phyloP scores from a whole-genome alignment of 768 basidiomycete genomes.

The Tylopilus sp. region DNA sequence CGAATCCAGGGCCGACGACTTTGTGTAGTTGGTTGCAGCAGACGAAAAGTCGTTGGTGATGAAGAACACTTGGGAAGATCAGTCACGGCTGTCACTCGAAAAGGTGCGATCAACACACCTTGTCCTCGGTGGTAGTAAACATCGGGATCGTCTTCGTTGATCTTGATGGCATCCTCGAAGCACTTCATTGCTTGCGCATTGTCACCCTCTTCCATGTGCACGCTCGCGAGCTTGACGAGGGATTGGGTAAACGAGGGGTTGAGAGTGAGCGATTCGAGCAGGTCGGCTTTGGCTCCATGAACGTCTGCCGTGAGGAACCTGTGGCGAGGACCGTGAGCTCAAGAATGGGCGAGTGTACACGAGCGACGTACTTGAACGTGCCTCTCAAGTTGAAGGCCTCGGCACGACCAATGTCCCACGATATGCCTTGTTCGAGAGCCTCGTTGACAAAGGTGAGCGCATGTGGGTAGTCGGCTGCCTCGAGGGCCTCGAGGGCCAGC shows the following conservation, averaged over 20 bases:
- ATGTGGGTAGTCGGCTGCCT: constrained; percentile 81
- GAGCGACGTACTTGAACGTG: constrained; percentile 79
- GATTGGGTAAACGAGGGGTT: constrained; percentile 75
- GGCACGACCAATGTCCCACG: constrained; percentile 68
- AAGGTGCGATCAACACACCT: constrained; percentile 41
- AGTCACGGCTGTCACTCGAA: not conserved
- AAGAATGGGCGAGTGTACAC: not conserved
- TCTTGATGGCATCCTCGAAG: constrained; percentile 84
- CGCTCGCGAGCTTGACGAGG: constrained; percentile 94
- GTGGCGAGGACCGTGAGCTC: not conserved
- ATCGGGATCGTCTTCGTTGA: constrained; percentile 85
- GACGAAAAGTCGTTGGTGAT: constrained; percentile 87
- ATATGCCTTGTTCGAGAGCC: constrained; percentile 82
- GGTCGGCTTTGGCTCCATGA: constrained; percentile 75
- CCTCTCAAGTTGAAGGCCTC: constrained; percentile 91
- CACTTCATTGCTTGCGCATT: constrained; percentile 79
- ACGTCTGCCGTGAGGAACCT: constrained; percentile 91
- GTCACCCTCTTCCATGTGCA: constrained; percentile 94
- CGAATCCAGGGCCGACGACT: constrained; percentile 84
- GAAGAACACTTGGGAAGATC: constrained; percentile 66
- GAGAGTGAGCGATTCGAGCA: constrained; percentile 71
- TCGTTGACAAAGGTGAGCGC: constrained; percentile 79
- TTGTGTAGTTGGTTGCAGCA: constrained; percentile 88
- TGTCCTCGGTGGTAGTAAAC: constrained; percentile 99
- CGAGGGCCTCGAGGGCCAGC: constrained; percentile 78